Evolutionary conservation across 2,329 filamentous ascomycete genomes (phyloP).

Genomic region (Colletotrichum shisoi): DNA sequence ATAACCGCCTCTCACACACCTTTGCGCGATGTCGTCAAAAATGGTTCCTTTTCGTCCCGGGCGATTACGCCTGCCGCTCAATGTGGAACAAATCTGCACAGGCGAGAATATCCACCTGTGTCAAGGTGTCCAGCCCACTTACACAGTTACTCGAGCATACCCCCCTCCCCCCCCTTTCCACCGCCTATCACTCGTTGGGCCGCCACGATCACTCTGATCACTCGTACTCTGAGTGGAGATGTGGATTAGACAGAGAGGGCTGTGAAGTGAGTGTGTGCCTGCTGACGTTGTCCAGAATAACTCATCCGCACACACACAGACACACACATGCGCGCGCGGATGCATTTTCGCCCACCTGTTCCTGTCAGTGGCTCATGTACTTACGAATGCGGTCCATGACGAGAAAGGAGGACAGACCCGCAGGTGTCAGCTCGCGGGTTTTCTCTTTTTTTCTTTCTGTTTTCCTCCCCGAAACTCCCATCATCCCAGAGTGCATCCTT

Average conservation of each 20-base stretch:
- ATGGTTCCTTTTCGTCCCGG: background rate
- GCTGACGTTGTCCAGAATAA: background rate
- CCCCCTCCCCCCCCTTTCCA: background rate
- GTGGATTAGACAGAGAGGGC: background rate
- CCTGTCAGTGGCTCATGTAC: background rate
- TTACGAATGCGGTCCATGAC: background rate
- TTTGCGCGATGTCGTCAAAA: background rate
- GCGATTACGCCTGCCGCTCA: background rate
- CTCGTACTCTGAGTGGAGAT: background rate
- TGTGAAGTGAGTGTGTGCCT: background rate
- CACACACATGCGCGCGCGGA: background rate
- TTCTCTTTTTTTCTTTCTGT: background rate
- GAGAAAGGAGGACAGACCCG: background rate
- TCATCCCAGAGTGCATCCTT: background rate
- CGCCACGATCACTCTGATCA: background rate
- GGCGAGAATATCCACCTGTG: background rate
- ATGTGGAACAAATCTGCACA: background rate
- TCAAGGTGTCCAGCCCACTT: background rate
- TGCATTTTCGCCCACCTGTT: background rate
- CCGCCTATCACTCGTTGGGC: background rate
- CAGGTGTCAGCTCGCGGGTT: background rate
- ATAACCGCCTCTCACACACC: background rate
- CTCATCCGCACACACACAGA: background rate
- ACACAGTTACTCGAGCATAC: background rate
- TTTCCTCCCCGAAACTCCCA: too few species aligned